Percentiles rank a stretch among this genome's conserved stretches.
Conservation (phyloP, 129 eudicot species). For the Flaveria sonorensis region DNA sequence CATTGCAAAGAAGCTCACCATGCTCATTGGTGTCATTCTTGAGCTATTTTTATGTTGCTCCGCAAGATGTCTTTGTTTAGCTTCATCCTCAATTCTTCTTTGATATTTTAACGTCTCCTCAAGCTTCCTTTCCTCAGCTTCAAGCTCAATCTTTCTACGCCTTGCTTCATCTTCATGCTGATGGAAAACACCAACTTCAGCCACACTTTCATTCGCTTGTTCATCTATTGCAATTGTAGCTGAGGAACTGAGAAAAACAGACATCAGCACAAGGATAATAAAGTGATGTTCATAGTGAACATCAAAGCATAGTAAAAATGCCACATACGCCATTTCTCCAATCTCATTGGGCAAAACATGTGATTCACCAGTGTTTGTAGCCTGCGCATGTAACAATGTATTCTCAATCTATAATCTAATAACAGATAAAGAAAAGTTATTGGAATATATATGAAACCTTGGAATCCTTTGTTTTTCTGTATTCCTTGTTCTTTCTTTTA, state of each 20-base stretch:
- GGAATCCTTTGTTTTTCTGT: conserved; percentile 65
- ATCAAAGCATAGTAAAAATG: conserved; percentile 20
- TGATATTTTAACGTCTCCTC: conserved; percentile 97
- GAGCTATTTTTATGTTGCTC: conserved; percentile 57
- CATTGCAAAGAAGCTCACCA: conserved; percentile 14
- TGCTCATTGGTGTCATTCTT: conserved; percentile 31
- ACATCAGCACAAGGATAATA: conserved; percentile 8
- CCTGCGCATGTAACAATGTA: conserved; percentile 48
- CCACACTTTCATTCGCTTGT: conserved; percentile 40
- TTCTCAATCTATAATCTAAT: conserved; percentile 7
- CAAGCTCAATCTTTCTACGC: conserved; percentile 72
- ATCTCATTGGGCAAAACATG: conserved; percentile 39
- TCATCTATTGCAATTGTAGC: conserved; percentile 42
- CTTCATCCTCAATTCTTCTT: conserved; percentile 86
- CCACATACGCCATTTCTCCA: conserved; percentile 46
- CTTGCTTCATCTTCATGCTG: conserved; percentile 66
- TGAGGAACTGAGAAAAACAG: conserved; percentile 44
- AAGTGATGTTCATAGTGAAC: conserved; percentile 4
- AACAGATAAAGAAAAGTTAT: conserved; percentile 9
- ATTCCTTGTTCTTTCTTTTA: conserved; percentile 74
- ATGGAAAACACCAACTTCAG: conserved; percentile 39
- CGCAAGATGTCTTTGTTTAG: conserved; percentile 85
- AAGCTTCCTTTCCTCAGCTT: conserved; percentile 96
- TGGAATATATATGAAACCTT: conserved; percentile 49
- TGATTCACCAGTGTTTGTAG: conserved; percentile 39